A percentile compares a stretch with the other conserved stretches of the same genome.
Evolutionary conservation across 176 grass and related monocot genomes (phyloP).

Genomic region (Secale cereale): DNA sequence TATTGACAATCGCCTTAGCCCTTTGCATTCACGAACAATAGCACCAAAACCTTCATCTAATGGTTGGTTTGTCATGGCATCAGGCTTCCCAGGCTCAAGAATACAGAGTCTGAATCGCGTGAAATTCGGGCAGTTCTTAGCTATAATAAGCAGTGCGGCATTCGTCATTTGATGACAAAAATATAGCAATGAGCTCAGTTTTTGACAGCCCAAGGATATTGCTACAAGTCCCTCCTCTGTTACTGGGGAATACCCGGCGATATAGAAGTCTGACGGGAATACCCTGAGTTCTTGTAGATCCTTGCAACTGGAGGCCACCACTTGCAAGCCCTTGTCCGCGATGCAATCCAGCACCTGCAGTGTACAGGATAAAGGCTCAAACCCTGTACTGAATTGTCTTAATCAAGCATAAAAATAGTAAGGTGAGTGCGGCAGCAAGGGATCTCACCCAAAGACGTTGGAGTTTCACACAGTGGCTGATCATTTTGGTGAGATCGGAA

Average conservation of each 20-base stretch:
- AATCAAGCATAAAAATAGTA: not conserved
- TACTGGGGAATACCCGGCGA: slow-evolving; percentile 51
- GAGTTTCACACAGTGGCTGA: slow-evolving; percentile 67
- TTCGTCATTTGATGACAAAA: slow-evolving; percentile 94
- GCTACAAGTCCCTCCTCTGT: slow-evolving; percentile 80
- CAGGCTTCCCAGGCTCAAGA: slow-evolving; percentile 65
- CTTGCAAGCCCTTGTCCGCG: slow-evolving; percentile 71
- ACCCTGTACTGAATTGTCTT: not conserved
- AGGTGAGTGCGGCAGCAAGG: not conserved
- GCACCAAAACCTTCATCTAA: slow-evolving; percentile 84
- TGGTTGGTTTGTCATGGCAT: slow-evolving; percentile 50
- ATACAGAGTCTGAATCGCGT: slow-evolving; percentile 77
- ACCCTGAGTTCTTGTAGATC: slow-evolving; percentile 88
- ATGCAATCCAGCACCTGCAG: slow-evolving; percentile 74
- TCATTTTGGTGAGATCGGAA: slow-evolving; percentile 57
- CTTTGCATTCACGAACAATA: slow-evolving; percentile 61
- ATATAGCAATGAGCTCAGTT: slow-evolving; percentile 71
- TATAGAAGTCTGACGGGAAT: slow-evolving; percentile 60
- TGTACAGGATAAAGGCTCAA: slow-evolving; percentile 14
- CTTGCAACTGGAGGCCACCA: slow-evolving; percentile 73
- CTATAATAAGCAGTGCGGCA: slow-evolving; percentile 60
- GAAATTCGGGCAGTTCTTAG: slow-evolving; percentile 80
- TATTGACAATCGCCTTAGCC: slow-evolving; percentile 58
- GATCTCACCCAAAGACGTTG: slow-evolving; percentile 87
- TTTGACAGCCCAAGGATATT: slow-evolving; percentile 72